Base-by-base conservation (phyloP, 768 basidiomycete genomes). In the Tephrocybe sp. region DNA sequence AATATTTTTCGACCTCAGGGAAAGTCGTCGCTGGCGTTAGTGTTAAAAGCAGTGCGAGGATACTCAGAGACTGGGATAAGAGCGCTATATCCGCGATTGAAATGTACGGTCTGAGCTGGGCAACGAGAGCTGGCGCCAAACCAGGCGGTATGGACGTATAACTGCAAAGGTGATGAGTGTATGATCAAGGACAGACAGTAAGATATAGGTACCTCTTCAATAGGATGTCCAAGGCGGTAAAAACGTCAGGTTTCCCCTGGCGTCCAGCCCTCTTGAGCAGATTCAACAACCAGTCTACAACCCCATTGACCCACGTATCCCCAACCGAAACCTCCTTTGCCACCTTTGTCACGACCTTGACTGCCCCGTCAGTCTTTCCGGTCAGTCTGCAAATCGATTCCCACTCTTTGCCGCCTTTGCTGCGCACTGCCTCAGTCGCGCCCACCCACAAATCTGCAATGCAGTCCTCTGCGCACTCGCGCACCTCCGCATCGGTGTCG, bases 401-500 rank as follows among this genome's bases (percentile, higher is more conserved):
- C 90, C 91, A 93, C 59, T 93, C 90, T 57, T 79, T 81, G 44
- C 81, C 76, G 34, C 79, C 79, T 63, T 86, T 87, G 1, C 68
- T 64, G 55, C 67, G 77, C 28, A 90, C 75, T 12, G 83, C 67
- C 39, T 93, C 90, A 1, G 88, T 85, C 1, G 93, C 92, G 56
- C 84, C 86, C 43, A 92, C 79, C 85, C 97, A 92, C 8, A 98
- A 70, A 62, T 93, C 87, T 1, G 87, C 94, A 36, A 96, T 78
- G 41, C 83, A 83, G 26, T 87, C 84, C 58, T 98, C 87, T 0
- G 93, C 93, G 54, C 79, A 83, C 21, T 79, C 76, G 30, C 93
- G 82, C 18, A 98, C 92, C 55, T 97, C 95, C 3, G 89, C 84
- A 64, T 98, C 96, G 1, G 95, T 95, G 56, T 95, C 89, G 52